These are phyloP conservation scores for Microcyclospora tardicrescens DNA, from an alignment of 2,329 filamentous ascomycete species.

Conservation along the genomic window DNA sequence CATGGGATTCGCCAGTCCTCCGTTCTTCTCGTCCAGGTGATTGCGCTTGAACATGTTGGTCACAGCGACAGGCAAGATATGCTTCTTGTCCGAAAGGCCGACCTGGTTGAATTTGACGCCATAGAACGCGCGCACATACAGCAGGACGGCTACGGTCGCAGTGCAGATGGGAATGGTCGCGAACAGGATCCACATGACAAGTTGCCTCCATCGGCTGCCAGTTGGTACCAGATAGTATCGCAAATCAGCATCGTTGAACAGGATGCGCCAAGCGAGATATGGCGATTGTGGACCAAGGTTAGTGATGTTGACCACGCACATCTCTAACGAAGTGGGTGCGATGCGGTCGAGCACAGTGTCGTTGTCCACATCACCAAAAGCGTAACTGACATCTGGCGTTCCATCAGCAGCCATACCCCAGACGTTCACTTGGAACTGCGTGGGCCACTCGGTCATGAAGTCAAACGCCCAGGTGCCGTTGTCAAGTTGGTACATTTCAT, in stretches of 20 bases:
- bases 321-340: constrained; percentile 44
- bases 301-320: constrained; percentile 47
- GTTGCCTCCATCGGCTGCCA: constrained; percentile 42
- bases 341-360: constrained; percentile 50
- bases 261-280: constrained; percentile 42
- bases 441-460: constrained; percentile 52
- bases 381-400: constrained; percentile 45
- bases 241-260: constrained; percentile 42
- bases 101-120: constrained; percentile 50
- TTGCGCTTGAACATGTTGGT: constrained; percentile 12
- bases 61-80: constrained; percentile 16
- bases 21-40: constrained; percentile 14
- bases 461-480: constrained; percentile 44
- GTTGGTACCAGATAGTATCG: constrained; percentile 40
- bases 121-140: constrained; percentile 50
- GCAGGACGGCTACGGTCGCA: constrained; percentile 38
- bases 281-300: constrained; percentile 39
- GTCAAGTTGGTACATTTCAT: constrained; percentile 37
- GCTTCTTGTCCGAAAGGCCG: constrained; percentile 40
- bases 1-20: constrained; percentile 4
- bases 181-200: constrained; percentile 43
- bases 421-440: constrained; percentile 48
- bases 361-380: constrained; percentile 49
- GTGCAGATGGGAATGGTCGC: constrained; percentile 40
- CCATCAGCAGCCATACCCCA: constrained; percentile 56